Conservation (phyloP, 495 filamentous ascomycete species). For the Annulohypoxylon moriforme region DNA sequence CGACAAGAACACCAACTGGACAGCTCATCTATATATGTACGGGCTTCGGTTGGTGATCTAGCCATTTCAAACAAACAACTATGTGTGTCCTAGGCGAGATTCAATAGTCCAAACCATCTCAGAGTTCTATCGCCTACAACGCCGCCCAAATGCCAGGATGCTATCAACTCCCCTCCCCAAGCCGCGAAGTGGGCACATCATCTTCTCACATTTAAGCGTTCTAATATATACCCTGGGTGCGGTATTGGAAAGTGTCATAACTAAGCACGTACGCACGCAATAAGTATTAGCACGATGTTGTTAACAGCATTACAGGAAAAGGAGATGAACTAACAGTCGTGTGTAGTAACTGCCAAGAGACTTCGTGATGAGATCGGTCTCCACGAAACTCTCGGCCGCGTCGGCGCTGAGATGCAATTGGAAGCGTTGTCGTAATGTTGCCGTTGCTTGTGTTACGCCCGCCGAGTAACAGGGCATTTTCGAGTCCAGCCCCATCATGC, state of each 20-base stretch:
- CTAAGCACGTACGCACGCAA: too few species aligned
- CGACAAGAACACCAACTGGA: slow-evolving; percentile 16
- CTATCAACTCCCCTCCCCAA: slow-evolving; percentile 38
- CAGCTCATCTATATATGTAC: slow-evolving; percentile 27
- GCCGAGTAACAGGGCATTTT: slow-evolving; percentile 81
- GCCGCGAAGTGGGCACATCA: slow-evolving; percentile 18
- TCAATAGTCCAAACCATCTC: slow-evolving; percentile 39
- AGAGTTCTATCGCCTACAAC: slow-evolving; percentile 49
- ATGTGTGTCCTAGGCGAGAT: slow-evolving; percentile 40
- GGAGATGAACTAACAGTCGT: slow-evolving; percentile 65
- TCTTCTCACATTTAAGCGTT: slow-evolving; percentile 27
- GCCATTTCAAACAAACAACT: slow-evolving; percentile 39
- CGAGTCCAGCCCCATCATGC: slow-evolving; percentile 79
- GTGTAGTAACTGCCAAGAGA: slow-evolving; percentile 81
- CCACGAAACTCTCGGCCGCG: slow-evolving; percentile 78
- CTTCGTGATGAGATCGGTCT: slow-evolving; percentile 76
- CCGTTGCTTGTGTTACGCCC: slow-evolving; percentile 69
- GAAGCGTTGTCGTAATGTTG: slow-evolving; percentile 72
- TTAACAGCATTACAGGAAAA: too few species aligned
- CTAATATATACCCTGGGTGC: slow-evolving; percentile 83
- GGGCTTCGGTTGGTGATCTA: slow-evolving; percentile 29
- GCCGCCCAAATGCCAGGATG: slow-evolving; percentile 52
- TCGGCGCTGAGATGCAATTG: slow-evolving; percentile 78
- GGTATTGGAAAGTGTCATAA: slow-evolving; percentile 84
- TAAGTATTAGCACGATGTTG: too few species aligned